Evolutionary conservation across 768 basidiomycete genomes (phyloP).

Genomic region (Kwoniella botswanensis): DNA sequence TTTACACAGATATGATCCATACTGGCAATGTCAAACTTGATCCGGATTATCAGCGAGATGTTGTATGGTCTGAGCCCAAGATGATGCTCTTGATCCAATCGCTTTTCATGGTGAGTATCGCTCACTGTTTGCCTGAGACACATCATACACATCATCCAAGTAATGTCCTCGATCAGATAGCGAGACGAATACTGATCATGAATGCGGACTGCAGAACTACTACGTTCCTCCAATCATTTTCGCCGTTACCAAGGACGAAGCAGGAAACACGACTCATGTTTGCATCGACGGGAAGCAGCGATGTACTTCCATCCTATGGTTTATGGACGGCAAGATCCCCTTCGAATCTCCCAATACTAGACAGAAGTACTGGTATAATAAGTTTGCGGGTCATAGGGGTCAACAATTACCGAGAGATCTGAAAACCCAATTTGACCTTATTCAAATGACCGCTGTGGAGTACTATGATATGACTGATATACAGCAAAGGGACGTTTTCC

Average conservation of each 20-base stretch:
- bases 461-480: conserved; percentile 66
- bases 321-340: conserved; percentile 50
- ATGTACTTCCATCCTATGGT: conserved; percentile 39
- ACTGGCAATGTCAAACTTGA: conserved; percentile 37
- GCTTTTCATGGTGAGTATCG: conserved; percentile 41
- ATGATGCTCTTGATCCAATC: conserved; percentile 48
- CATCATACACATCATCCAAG: background rate
- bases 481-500: conserved; percentile 71
- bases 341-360: conserved; percentile 35
- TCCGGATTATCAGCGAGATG: conserved; percentile 49
- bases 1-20: conserved; percentile 38
- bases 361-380: conserved; percentile 36
- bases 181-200: too few species aligned
- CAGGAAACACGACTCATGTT: conserved; percentile 21
- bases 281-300: conserved; percentile 55
- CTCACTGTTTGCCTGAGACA: background rate
- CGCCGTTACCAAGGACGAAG: conserved; percentile 20
- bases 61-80: conserved; percentile 48
- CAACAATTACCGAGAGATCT: conserved; percentile 33
- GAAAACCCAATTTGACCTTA: conserved; percentile 39
- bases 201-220: conserved; percentile 33
- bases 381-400: conserved; percentile 7
- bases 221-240: conserved; percentile 51
- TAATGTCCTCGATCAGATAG: background rate
- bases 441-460: conserved; percentile 62